A percentile compares a stretch with the other conserved stretches of the same genome.
Conservation (phyloP, 164 flowering plant genomes). For the Nymphaea thermarum region DNA sequence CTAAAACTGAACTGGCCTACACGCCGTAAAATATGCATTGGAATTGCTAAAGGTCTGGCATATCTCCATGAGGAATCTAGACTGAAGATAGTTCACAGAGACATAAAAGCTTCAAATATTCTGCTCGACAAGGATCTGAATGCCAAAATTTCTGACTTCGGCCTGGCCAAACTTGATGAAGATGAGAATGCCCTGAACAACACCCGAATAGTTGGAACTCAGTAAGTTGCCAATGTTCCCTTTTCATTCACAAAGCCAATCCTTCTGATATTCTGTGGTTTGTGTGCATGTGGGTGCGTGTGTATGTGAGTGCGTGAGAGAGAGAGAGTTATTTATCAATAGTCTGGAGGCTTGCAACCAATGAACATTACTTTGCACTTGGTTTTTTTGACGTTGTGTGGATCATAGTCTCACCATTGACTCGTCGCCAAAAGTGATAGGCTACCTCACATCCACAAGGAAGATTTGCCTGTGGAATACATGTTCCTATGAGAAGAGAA, state of each 20-base stretch:
- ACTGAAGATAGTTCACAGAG: too few relatives aligned
- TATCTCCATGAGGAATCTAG: too few relatives aligned
- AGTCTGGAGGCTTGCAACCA: neutral
- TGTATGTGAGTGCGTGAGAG: too few relatives aligned
- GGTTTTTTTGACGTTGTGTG: too few relatives aligned
- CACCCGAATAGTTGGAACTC: neutral
- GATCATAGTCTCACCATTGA: too few relatives aligned
- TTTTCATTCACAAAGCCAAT: neutral
- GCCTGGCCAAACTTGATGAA: neutral
- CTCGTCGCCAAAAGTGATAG: too few relatives aligned
- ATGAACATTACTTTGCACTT: neutral
- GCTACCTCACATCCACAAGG: neutral
- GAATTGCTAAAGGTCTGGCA: conserved; percentile 26
- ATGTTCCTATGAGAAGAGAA: neutral
- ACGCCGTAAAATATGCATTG: conserved; percentile 49
- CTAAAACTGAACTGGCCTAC: conserved; percentile 50
- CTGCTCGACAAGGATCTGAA: conserved; percentile 12
- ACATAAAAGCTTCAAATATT: too few relatives aligned
- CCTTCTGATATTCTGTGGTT: neutral
- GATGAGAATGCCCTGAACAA: neutral
- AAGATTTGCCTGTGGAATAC: neutral
- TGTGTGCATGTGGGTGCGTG: too few relatives aligned
- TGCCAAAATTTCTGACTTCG: conserved; percentile 3
- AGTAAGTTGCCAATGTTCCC: neutral
- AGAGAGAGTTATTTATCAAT: too few relatives aligned